These are phyloP conservation scores for Logfia minima DNA, from an alignment of 129 eudicot species.

Conservation along the genomic window DNA sequence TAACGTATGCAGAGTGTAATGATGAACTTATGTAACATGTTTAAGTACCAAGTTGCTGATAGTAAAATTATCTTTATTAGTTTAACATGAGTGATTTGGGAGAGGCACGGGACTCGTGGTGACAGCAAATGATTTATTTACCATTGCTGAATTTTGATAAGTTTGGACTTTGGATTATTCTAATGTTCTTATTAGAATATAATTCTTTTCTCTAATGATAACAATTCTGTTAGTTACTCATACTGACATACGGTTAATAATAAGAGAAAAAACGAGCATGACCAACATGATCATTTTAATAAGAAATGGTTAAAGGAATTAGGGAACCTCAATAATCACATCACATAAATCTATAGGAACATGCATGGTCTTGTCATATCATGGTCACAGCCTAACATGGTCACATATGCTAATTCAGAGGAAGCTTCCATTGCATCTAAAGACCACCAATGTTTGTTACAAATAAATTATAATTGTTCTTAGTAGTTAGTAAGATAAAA, in stretches of 20 bases:
- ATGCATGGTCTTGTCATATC: background rate
- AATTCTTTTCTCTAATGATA: background rate
- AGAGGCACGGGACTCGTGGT: background rate
- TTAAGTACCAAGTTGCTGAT: background rate
- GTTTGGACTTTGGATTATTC: background rate
- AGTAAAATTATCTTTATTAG: background rate
- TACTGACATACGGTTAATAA: too few relatives aligned
- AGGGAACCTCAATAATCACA: background rate
- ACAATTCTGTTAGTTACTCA: too few relatives aligned
- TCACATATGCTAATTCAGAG: background rate
- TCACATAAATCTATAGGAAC: background rate
- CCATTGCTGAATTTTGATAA: constrained; percentile 5
- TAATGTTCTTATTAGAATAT: background rate
- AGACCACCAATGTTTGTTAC: background rate
- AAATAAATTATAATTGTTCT: background rate
- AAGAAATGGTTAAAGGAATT: background rate
- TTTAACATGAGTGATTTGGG: background rate
- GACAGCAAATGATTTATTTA: background rate
- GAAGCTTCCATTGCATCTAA: background rate
- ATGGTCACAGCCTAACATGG: background rate
- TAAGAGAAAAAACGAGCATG: too few relatives aligned
- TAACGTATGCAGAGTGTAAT: constrained; percentile 9
- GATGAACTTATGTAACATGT: background rate
- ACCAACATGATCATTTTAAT: background rate
- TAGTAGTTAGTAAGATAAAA: background rate